Base-by-base conservation (phyloP, 1,284 basidiomycete species). In the Leucoagaricus sp. region DNA sequence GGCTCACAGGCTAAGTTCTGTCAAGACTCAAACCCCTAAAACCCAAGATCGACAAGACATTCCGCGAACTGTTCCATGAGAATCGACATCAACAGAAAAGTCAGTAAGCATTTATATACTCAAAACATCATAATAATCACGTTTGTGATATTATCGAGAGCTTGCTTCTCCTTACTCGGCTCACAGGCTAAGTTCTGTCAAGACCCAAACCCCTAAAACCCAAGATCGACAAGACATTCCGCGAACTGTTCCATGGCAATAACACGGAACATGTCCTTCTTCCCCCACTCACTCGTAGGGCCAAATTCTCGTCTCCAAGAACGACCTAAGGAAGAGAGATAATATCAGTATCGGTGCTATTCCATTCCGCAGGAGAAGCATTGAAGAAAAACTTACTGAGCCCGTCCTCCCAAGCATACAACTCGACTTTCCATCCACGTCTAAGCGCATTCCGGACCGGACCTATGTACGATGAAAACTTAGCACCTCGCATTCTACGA, bases 391-490 rank as follows among this genome's bases (percentile, higher is more conserved):
- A 68, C 73, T 69, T 53, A 75, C 90, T 92, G 58, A 91, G 68
- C 1, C 89, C 89, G 31, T 85, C 85, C 65, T 90, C 87, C 91
- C 91, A 93, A 5, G 89, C 89, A 67, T 91, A 91, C 65, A 96
- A 68, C 73, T 96, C 94, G 13, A 96, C 92, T 58, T 78, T 80
- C 94, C 93, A 96, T 1, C 93, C 93, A 53, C 86, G 83, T 70
- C 85, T 86, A 64, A 95, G 72, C 9, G 94, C 93, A 10, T 86
- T 85, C 54, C 89, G 77, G 12, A 94, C 91, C 51, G 89, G 88
- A 0, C 93, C 73, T 69, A 42, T 15, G 25, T 19, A 29, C 36
- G 10, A 17, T 13, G 8, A 54, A 45, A 34, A 28, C 23, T 53
- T 25, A 19, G 9, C n/a, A 21, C 2, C n/a, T 29, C 3, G 1